A percentile compares a stretch with the other conserved stretches of the same genome.
Conservation (phyloP, 1,284 basidiomycete species). For the Cystobasidium pallidum region DNA sequence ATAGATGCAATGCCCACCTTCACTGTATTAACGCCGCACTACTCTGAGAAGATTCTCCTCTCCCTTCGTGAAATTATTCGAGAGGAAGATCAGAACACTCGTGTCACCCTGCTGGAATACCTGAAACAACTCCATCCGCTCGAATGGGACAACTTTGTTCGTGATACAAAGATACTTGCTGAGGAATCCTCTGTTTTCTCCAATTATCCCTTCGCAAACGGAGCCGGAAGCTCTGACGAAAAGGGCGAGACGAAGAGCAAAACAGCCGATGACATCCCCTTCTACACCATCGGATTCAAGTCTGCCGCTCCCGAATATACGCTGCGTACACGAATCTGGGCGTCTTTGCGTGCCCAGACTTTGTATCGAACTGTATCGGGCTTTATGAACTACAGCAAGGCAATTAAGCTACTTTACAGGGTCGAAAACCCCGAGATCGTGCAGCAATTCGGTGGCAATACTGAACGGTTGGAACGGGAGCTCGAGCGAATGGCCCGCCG, state of each 20-base stretch:
- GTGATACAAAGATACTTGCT: conserved; percentile 98
- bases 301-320: conserved; percentile 98
- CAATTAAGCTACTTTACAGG: conserved; percentile 98
- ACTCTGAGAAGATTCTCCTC: conserved; percentile 92
- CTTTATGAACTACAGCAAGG: conserved; percentile 99
- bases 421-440: conserved; percentile 99
- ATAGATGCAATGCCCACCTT: conserved; percentile 97
- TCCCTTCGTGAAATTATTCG: conserved; percentile 94
- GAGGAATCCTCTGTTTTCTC: conserved; percentile 85
- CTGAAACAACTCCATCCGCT: conserved; percentile 96
- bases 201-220: conserved; percentile 52
- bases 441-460: conserved; percentile 94
- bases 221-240: conserved; percentile 64
- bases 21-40: conserved; percentile 92
- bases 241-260: conserved; percentile 75
- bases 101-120: conserved; percentile 92
- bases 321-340: conserved; percentile 97
- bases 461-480: conserved; percentile 94
- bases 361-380: conserved; percentile 98
- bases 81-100: conserved; percentile 92
- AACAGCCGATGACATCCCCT: conserved; percentile 86
- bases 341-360: conserved; percentile 95
- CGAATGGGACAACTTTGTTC: conserved; percentile 99
- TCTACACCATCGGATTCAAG: conserved; percentile 99
- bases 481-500: conserved; percentile 95